These are phyloP conservation scores for Calonectria pseudoturangicola DNA, from an alignment of 2,329 filamentous ascomycete species.

Conservation along the genomic window DNA sequence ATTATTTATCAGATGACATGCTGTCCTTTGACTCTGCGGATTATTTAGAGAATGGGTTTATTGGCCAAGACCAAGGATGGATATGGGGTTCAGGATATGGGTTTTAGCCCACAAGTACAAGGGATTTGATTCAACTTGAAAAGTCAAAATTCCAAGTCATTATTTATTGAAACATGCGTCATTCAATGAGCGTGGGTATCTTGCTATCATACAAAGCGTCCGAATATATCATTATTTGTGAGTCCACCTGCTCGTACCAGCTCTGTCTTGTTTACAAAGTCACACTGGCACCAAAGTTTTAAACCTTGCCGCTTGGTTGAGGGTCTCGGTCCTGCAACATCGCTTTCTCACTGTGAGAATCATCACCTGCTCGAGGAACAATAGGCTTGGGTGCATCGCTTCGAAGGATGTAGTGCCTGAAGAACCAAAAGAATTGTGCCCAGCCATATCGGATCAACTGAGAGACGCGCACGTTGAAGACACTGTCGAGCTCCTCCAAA, in stretches of 20 bases:
- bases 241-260: not conserved
- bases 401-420: conserved; percentile 48
- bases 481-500: conserved; percentile 68
- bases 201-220: not conserved
- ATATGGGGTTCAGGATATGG: conserved; percentile 35
- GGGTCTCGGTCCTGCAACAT: conserved; percentile 44
- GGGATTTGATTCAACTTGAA: no score
- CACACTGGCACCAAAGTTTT: not conserved
- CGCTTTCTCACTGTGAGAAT: conserved; percentile 41
- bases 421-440: conserved; percentile 52
- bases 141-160: no score
- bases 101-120: not conserved
- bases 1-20: not conserved
- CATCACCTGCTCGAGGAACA: conserved; percentile 47
- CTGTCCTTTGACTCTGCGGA: conserved; percentile 12
- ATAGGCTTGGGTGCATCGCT: conserved; percentile 41
- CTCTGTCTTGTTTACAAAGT: not conserved
- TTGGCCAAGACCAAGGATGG: conserved; percentile 41
- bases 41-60: conserved; percentile 12
- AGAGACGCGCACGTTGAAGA: conserved; percentile 62
- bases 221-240: not conserved
- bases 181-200: not conserved
- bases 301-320: conserved; percentile 43
- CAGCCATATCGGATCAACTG: conserved; percentile 55
- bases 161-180: not conserved